These are phyloP conservation scores for Cordyceps cateniannulata DNA, from an alignment of 2,329 filamentous ascomycete species.

Conservation along the genomic window DNA sequence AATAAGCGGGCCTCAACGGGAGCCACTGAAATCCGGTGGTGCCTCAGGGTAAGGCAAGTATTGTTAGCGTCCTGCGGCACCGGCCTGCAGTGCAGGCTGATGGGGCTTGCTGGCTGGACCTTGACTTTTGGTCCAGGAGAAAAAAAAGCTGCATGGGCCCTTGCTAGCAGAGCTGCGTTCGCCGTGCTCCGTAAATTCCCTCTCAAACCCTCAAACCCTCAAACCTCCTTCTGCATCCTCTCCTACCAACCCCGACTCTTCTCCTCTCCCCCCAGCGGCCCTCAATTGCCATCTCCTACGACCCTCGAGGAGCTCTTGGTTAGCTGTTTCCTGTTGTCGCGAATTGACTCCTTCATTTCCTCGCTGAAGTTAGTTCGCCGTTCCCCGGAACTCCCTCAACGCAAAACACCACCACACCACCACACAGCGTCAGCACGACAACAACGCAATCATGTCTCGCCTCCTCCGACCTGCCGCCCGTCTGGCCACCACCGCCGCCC, in stretches of 20 bases:
- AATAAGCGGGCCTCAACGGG: slow-evolving; percentile 5
- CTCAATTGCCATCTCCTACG: neutral
- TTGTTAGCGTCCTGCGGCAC: neutral
- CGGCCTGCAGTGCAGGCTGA: slow-evolving; percentile 2
- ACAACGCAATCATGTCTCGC: slow-evolving; percentile 37
- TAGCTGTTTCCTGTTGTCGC: slow-evolving; percentile 2
- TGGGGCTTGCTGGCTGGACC: neutral
- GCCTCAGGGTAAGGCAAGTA: neutral
- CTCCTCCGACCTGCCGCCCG: slow-evolving; percentile 45
- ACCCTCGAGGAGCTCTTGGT: slow-evolving; percentile 3
- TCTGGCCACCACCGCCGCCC: slow-evolving; percentile 35
- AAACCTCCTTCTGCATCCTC: slow-evolving; percentile 5
- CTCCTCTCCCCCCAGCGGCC: neutral
- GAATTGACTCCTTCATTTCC: neutral
- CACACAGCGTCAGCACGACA: slow-evolving; percentile 8
- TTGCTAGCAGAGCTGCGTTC: slow-evolving; percentile 9
- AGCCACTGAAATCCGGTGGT: neutral
- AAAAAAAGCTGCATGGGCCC: neutral
- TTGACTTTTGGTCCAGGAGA: neutral
- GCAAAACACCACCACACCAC: neutral
- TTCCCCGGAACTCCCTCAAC: neutral
- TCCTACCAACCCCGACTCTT: neutral
- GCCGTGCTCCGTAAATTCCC: slow-evolving; percentile 14
- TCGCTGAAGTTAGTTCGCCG: neutral
- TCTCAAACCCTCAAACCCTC: no score